Conservation (phyloP, 441 rosid genomes). For the Hura crepitans region DNA sequence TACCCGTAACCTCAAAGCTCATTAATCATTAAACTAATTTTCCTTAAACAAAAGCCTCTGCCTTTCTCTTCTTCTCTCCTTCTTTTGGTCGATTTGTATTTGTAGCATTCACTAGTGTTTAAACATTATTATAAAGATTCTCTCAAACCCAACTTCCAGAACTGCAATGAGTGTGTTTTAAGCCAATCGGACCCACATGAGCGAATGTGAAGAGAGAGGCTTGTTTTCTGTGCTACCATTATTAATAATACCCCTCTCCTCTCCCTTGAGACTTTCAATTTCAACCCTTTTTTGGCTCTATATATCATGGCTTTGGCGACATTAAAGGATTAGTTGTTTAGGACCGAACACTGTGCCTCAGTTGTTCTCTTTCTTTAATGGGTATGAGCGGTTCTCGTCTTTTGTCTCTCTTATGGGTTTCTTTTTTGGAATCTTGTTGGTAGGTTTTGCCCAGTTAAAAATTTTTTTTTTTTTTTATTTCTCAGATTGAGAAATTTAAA, state of each 20-base stretch:
- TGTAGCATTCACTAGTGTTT: conserved; percentile 15
- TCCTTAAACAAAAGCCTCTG: not conserved
- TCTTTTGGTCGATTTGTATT: conserved; percentile 9
- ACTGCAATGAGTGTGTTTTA: conserved; percentile 58
- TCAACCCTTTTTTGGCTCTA: conserved; percentile 23
- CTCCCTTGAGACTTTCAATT: conserved; percentile 29
- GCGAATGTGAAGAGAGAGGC: conserved; percentile 25
- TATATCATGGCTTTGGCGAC: conserved; percentile 26
- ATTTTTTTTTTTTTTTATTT: conserved; percentile 12
- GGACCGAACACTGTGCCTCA: not conserved
- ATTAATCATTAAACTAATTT: not conserved
- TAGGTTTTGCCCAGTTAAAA: conserved; percentile 31
- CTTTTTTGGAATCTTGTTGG: conserved; percentile 39
- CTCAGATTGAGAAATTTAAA: conserved; percentile 14
- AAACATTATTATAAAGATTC: conserved; percentile 19
- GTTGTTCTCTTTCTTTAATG: conserved; percentile 32
- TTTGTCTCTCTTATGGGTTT: conserved; percentile 24
- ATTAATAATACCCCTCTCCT: conserved; percentile 6
- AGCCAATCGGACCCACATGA: conserved; percentile 57
- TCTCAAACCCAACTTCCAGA: conserved; percentile 26
- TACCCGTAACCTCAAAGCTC: conserved; percentile 22
- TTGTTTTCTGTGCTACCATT: conserved; percentile 21
- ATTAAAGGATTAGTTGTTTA: not conserved
- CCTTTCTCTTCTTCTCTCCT: not conserved
- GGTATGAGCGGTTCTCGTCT: conserved; percentile 32